Conservation (phyloP, 169 alveolate genomes). For the Neospora caninum region DNA sequence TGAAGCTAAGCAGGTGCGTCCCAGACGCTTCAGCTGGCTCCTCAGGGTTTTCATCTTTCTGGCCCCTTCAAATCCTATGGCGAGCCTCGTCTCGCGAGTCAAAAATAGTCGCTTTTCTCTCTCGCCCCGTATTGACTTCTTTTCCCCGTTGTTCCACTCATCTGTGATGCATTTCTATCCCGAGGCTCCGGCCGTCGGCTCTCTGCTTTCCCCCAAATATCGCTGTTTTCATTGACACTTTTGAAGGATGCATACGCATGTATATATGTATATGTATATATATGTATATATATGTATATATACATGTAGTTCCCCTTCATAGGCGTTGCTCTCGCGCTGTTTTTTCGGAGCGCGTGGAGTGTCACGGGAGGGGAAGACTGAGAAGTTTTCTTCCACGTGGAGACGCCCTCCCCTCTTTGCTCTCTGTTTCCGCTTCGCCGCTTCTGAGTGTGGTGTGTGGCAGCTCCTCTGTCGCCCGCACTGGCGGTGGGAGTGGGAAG, state of each 20-base stretch:
- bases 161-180: too few relatives aligned
- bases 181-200: too few relatives aligned
- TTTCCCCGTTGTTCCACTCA: too few relatives aligned
- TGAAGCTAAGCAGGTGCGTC: slow-evolving; percentile 96
- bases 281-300: background rate
- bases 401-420: background rate
- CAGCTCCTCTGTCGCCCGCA: slow-evolving; percentile 33
- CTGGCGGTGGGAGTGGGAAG: background rate
- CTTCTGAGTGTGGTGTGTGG: slow-evolving; percentile 28
- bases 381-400: background rate
- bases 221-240: too few relatives aligned
- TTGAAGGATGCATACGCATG: too few relatives aligned
- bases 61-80: too few relatives aligned
- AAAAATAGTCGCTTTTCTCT: too few relatives aligned
- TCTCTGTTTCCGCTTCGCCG: background rate
- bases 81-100: too few relatives aligned
- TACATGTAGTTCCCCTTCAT: background rate
- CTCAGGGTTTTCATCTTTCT: background rate
- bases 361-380: slow-evolving; percentile 15
- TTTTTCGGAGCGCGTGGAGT: background rate
- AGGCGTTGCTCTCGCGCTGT: slow-evolving; percentile 33
- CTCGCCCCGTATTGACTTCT: too few relatives aligned
- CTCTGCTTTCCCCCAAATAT: too few relatives aligned
- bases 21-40: background rate
- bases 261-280: background rate